Conservation (phyloP, 345 rosid genomes). For the Citrus trifoliata region DNA sequence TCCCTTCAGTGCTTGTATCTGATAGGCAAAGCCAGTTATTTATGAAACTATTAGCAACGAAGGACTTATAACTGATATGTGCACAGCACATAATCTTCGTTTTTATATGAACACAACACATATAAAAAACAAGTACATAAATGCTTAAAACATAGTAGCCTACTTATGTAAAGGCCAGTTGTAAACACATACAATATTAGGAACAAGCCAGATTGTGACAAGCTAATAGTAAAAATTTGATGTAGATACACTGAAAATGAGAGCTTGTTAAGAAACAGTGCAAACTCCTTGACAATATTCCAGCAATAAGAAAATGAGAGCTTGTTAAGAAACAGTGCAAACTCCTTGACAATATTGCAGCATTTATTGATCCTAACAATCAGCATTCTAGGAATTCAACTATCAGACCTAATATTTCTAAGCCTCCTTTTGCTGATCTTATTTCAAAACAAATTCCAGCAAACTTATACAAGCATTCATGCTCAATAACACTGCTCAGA, state of each 20-base stretch:
- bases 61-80: background rate
- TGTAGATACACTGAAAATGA: background rate
- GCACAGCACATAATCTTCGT: background rate
- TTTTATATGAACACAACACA: background rate
- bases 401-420: background rate
- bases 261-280: background rate
- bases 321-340: background rate
- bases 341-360: background rate
- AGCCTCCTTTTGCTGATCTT: background rate
- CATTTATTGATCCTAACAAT: background rate
- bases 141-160: background rate
- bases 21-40: constrained; percentile 17
- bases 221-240: background rate
- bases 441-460: background rate
- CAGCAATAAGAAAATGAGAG: background rate
- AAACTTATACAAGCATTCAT: background rate
- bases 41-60: background rate
- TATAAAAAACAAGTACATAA: background rate
- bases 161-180: background rate
- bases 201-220: background rate
- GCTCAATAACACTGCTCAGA: background rate
- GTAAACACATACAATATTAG: background rate
- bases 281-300: background rate
- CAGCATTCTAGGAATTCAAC: background rate
- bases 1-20: constrained; percentile 82